Evolutionary conservation across 306 rosid species (phyloP).

Genomic region (Castanospermum australe): DNA sequence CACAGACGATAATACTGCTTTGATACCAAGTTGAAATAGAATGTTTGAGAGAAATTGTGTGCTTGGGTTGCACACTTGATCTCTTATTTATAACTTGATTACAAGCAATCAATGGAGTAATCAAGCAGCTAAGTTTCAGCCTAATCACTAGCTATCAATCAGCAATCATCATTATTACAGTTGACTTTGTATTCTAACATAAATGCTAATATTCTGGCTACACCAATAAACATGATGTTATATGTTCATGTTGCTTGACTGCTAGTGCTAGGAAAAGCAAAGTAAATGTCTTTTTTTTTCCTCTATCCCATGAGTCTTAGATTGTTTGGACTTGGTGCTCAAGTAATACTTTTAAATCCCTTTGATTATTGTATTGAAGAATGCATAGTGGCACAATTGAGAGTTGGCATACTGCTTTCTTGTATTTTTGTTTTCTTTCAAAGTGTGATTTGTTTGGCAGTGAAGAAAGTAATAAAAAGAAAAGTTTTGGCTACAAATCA

Average conservation of each 20-base stretch:
- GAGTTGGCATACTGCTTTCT: neutral
- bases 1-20: too few relatives aligned
- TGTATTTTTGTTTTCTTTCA: neutral
- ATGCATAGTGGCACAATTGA: neutral
- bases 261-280: neutral
- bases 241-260: neutral
- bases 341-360: neutral
- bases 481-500: neutral
- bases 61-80: neutral
- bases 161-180: neutral
- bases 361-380: conserved; percentile 4
- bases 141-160: neutral
- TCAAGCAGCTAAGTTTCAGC: neutral
- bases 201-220: neutral
- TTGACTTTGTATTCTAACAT: neutral
- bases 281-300: neutral
- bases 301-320: neutral
- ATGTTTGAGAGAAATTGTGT: neutral
- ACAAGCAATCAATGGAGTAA: neutral
- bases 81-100: too few relatives aligned
- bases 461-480: neutral
- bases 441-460: neutral
- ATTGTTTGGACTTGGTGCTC: neutral
- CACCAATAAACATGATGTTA: neutral
- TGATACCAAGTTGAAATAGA: neutral